Base-by-base conservation (phyloP, 2,329 filamentous ascomycete genomes). In the Nemania bipapillata region DNA sequence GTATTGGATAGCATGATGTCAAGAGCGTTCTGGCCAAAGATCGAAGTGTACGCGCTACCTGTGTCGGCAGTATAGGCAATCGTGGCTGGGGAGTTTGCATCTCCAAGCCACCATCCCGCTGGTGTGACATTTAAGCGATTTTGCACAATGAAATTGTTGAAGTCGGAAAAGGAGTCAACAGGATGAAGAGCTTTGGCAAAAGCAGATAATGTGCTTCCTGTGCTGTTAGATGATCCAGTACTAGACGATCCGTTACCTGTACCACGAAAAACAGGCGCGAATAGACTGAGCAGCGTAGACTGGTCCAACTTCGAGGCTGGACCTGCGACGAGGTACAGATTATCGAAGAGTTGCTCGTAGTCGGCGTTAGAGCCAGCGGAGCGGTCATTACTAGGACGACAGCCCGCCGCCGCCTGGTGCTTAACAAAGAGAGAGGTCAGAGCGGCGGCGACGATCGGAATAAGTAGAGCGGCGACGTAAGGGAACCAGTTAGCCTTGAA, bases 401-500 rank as follows among this genome's bases (percentile, higher is more conserved):
- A 79, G 20, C 74, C 73, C 2, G 73, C 40, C 12, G 72, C 72
- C 4, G 65, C 52, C 59, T 79, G 77, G 24, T 74, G 80, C 50
- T 86, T 85, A 7, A 97, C 82, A 74, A 95, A 94, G 1, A 96
- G 83, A 3, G 91, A 92, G 0, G 94, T 92, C 17, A 97, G 81
- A 0, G 90, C 93, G 20, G 93, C 91, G 0, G 93, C 92, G 64
- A 93, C 83, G 61, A 97, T 87, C 0, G 94, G 94, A 12, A 97
- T 88, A 0, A 93, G 73, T 42, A 97, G 85, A 0, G 93, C 93
- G 2, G 89, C 89, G 7, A 90, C 76, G 65, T 94, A 94, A 0
- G 93, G 91, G 53, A 95, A 83, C 79, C 89, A 92, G 76, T 95
- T 97, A 40, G 91, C 86, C 74, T 91, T 90, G 59, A 97, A 84